Conservation (phyloP, 495 filamentous ascomycete genomes). For the Rhypophila decipiens region DNA sequence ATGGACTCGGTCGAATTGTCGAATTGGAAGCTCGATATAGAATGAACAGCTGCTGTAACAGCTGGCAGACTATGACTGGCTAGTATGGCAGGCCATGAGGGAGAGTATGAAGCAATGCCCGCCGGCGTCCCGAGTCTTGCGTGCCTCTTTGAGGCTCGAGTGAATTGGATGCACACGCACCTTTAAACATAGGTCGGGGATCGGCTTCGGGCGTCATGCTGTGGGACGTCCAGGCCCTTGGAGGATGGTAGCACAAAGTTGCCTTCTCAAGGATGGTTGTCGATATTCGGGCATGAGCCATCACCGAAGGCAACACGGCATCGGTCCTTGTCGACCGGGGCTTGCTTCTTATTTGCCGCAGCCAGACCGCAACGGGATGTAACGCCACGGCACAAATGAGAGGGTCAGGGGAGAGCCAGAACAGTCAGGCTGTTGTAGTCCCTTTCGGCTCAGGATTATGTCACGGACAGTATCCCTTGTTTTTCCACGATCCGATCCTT, state of each 20-base stretch:
- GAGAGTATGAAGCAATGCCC: neutral
- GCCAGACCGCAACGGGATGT: neutral
- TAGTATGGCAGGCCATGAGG: neutral
- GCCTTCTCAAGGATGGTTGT: neutral
- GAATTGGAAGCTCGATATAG: no score
- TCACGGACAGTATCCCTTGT: no score
- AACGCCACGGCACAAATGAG: neutral
- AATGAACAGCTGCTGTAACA: neutral
- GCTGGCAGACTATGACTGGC: neutral
- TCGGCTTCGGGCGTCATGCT: conserved; percentile 9
- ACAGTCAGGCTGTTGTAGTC: no score
- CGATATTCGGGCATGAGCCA: conserved; percentile 9
- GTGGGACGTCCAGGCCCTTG: conserved; percentile 2
- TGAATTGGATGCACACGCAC: neutral
- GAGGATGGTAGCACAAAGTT: conserved; percentile 1
- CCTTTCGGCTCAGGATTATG: no score
- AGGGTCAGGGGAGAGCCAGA: no score
- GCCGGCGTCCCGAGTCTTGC: neutral
- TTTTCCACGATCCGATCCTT: no score
- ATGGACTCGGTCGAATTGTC: no score
- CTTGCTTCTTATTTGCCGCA: neutral
- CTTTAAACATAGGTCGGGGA: conserved; percentile 1
- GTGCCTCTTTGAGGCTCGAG: neutral
- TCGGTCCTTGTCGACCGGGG: neutral
- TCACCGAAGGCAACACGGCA: conserved; percentile 4